Conservation (phyloP, 805 yeast species). For the fission yeast (Schizosaccharomyces pombe) region DNA sequence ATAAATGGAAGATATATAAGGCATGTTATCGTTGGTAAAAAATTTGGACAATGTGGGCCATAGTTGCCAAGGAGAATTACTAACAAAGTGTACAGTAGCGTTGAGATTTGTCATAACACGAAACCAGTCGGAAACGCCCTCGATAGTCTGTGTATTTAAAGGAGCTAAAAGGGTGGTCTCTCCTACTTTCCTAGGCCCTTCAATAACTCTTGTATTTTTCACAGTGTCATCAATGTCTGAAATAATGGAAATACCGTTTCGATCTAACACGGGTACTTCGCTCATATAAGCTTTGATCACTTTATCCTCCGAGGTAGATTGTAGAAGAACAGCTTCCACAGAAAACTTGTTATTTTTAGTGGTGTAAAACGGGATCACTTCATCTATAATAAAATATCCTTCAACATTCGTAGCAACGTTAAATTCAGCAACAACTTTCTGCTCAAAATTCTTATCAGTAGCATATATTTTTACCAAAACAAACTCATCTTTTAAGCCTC, state of each 20-base stretch:
- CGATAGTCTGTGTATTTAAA: constrained; percentile 42
- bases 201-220: constrained; percentile 70
- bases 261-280: neutral
- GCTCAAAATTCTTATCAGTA: neutral
- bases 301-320: neutral
- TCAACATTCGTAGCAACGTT: neutral
- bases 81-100: constrained; percentile 69
- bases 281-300: neutral
- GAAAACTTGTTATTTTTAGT: neutral
- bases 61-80: constrained; percentile 87
- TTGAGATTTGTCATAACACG: constrained; percentile 25
- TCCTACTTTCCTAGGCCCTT: constrained; percentile 59
- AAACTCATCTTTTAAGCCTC: neutral
- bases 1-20: constrained; percentile 53
- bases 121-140: constrained; percentile 56
- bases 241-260: constrained; percentile 43
- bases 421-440: neutral
- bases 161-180: constrained; percentile 52
- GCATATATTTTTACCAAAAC: neutral
- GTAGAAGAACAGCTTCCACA: neutral
- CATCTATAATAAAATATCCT: neutral
- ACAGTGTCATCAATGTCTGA: constrained; percentile 91
- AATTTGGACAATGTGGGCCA: constrained; percentile 37
- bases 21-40: constrained; percentile 33
- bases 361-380: neutral